Base-by-base conservation (phyloP, 139 green algal species). In the Microglena sp. region DNA sequence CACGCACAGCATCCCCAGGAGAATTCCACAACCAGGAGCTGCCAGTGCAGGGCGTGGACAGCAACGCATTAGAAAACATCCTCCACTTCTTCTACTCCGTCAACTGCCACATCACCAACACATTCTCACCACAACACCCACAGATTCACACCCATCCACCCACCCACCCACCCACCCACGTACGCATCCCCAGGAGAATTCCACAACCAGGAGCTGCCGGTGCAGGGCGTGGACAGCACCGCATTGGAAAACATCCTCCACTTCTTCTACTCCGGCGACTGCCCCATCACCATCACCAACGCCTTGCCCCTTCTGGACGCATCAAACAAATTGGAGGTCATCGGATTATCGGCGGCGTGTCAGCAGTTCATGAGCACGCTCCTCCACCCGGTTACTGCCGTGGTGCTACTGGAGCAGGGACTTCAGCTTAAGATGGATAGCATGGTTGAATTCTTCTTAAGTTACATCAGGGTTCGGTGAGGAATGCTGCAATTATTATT, bases 1-100 rank as follows among this genome's bases (percentile, higher is more conserved):
- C 24, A 1, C 28, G 50, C 22, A 26, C 28, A 6, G 15, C 4
- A 2, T 27, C 2, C 5, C 7, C 65, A 70, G 65, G 68, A 43
- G 56, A 64, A 18, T 56, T 74, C 6, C 2, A 33, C 4, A 59
- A 60, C 3, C 59, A 75, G 36, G 72, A 83, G 69, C 69, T 83
- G 33, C 77, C 77, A 26, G 72, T 83, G 2, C 66, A 61, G 35
- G 77, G 77, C 2, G 77, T 83, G 36, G 77, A 83, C 43, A 59
- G 59, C 1, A 62, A 62, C 5, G 72, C 69, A 18, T 57, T 83
- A 27, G 56, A 79, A 33, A 18, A 29, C 0, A 59, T 79, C 21
- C 54, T 83, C 15, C n/a, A 26, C 36, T 67, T 58, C 40, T 67
- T 67, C 15, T 50, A 50, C 15, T 11, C 40, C 11, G 40, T 11